Conservation (phyloP, 2,329 filamentous ascomycete species). For the Ophiobolus disseminans region DNA sequence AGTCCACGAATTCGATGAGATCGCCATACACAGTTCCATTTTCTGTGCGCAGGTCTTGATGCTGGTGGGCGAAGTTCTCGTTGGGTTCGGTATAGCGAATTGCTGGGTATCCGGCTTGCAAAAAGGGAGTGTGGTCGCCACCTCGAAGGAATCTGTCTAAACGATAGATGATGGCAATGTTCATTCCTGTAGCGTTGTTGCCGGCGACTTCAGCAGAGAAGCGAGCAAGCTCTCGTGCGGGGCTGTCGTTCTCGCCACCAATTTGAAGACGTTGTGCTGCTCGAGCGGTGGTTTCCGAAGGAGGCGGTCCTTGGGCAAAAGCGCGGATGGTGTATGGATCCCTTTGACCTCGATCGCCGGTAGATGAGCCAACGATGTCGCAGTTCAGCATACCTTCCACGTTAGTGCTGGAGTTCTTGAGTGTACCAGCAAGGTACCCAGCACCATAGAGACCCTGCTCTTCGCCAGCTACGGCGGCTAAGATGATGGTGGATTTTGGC, state of each 20-base stretch:
- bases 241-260: slow-evolving; percentile 61
- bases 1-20: slow-evolving; percentile 64
- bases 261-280: slow-evolving; percentile 51
- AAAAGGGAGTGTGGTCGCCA: slow-evolving; percentile 64
- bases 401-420: slow-evolving; percentile 60
- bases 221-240: slow-evolving; percentile 62
- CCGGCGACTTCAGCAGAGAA: slow-evolving; percentile 63
- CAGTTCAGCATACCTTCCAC: slow-evolving; percentile 66
- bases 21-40: slow-evolving; percentile 64
- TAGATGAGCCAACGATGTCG: slow-evolving; percentile 64
- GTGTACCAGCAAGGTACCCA: slow-evolving; percentile 59
- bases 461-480: slow-evolving; percentile 65
- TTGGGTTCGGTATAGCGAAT: slow-evolving; percentile 65
- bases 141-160: slow-evolving; percentile 64
- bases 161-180: slow-evolving; percentile 63
- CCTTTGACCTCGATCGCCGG: slow-evolving; percentile 54
- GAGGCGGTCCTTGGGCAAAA: slow-evolving; percentile 60
- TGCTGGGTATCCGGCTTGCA: slow-evolving; percentile 62
- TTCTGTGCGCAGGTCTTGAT: slow-evolving; percentile 61
- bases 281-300: slow-evolving; percentile 51
- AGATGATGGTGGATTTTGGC: slow-evolving; percentile 62
- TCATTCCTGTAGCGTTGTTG: slow-evolving; percentile 61
- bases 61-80: slow-evolving; percentile 65
- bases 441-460: slow-evolving; percentile 64
- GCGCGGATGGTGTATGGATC: slow-evolving; percentile 62